Conservation (phyloP, 345 rosid species). For the Citrus hindsii region DNA sequence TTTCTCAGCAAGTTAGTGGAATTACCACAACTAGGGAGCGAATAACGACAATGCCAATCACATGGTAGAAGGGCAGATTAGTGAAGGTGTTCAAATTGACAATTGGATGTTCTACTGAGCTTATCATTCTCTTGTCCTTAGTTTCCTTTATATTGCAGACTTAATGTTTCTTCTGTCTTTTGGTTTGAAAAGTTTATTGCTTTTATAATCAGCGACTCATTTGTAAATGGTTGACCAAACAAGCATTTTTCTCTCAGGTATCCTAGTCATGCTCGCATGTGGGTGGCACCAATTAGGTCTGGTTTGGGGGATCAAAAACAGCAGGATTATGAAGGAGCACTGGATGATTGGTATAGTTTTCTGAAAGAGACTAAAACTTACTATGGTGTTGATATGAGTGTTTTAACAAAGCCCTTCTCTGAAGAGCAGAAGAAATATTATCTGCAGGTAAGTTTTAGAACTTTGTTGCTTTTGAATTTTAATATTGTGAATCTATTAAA, state of each 20-base stretch:
- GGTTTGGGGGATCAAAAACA: constrained; percentile 59
- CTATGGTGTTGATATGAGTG: constrained; percentile 89
- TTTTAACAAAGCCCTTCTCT: constrained; percentile 59
- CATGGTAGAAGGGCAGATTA: neutral
- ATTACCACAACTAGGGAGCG: neutral
- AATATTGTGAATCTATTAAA: neutral
- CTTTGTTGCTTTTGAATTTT: neutral
- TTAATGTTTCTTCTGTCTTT: neutral
- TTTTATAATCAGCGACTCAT: neutral
- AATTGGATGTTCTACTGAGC: neutral
- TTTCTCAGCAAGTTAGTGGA: neutral
- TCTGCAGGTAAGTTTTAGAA: constrained; percentile 53
- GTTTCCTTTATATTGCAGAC: neutral
- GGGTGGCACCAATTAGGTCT: constrained; percentile 90
- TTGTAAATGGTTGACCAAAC: neutral
- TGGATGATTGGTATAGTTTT: constrained; percentile 88
- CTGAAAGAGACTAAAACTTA: constrained; percentile 50
- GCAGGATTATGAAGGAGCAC: constrained; percentile 64
- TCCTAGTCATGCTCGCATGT: constrained; percentile 99
- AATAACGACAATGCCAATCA: neutral
- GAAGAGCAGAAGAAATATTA: constrained; percentile 89
- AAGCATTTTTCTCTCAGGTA: constrained; percentile 53
- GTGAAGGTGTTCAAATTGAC: neutral
- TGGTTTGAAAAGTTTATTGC: neutral
- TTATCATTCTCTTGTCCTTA: neutral